phyloP scores from a whole-genome alignment of 1,284 basidiomycete genomes.

The Microbotryomycetes sp. region DNA sequence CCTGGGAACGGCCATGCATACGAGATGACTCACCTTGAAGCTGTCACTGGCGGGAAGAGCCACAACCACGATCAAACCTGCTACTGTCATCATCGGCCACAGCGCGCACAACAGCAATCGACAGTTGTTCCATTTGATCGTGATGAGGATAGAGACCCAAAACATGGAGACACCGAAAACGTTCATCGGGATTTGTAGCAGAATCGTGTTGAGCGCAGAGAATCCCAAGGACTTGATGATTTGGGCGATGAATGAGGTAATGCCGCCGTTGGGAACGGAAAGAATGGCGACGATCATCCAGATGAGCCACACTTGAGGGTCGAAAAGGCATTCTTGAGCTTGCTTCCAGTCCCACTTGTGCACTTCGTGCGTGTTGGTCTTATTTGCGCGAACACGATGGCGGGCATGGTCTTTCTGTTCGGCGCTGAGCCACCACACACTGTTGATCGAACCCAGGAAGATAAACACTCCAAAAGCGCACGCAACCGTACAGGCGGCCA shows the following conservation, averaged over 20 bases:
- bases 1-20: no score
- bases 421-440: background rate
- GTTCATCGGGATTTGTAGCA: background rate
- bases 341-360: background rate
- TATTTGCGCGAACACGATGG: background rate
- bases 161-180: background rate
- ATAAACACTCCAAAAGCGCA: background rate
- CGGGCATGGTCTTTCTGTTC: background rate
- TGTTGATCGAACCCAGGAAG: background rate
- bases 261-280: conserved; percentile 6
- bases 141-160: background rate
- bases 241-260: conserved; percentile 1
- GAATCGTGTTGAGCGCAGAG: background rate
- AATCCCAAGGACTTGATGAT: conserved; percentile 6
- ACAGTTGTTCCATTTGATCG: background rate
- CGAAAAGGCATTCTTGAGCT: background rate
- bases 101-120: background rate
- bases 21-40: background rate
- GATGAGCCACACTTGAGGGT: conserved; percentile 3
- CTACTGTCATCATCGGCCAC: background rate
- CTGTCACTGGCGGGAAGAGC: background rate
- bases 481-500: background rate
- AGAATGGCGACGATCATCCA: background rate
- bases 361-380: background rate
- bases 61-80: background rate